Evolutionary conservation across 768 basidiomycete genomes (phyloP).

Genomic region (Austroboletus eburneus): DNA sequence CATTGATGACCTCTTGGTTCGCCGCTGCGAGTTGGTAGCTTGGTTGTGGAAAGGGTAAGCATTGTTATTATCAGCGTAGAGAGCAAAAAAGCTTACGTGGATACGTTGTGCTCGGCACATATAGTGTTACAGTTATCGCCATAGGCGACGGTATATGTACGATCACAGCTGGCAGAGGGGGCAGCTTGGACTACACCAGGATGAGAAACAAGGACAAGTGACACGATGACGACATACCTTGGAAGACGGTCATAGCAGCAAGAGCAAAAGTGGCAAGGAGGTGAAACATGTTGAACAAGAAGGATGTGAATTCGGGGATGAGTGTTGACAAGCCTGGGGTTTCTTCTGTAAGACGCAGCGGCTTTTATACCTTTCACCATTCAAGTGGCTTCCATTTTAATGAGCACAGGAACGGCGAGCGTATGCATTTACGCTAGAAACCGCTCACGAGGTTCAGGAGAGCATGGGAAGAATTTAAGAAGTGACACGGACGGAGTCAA

Average conservation of each 20-base stretch:
- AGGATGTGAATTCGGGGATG: no score
- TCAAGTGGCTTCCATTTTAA: background rate
- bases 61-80: no score
- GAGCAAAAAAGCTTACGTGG: conserved; percentile 44
- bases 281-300: conserved; percentile 14
- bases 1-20: conserved; percentile 45
- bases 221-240: conserved; percentile 13
- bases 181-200: conserved; percentile 39
- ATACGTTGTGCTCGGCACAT: conserved; percentile 55
- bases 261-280: conserved; percentile 14
- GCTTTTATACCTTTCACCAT: conserved; percentile 24
- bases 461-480: no score
- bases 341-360: background rate
- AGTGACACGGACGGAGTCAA: no score
- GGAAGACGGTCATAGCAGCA: conserved; percentile 6
- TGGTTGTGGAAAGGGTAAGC: no score
- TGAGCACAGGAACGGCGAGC: no score
- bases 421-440: no score
- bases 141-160: conserved; percentile 52
- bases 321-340: background rate
- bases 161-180: conserved; percentile 46
- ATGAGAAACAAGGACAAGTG: background rate
- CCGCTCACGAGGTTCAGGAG: no score
- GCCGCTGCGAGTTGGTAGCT: conserved; percentile 58
- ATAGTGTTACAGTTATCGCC: conserved; percentile 65